Conservation (phyloP, 164 flowering plant genomes). For the Vitis rupestris region DNA sequence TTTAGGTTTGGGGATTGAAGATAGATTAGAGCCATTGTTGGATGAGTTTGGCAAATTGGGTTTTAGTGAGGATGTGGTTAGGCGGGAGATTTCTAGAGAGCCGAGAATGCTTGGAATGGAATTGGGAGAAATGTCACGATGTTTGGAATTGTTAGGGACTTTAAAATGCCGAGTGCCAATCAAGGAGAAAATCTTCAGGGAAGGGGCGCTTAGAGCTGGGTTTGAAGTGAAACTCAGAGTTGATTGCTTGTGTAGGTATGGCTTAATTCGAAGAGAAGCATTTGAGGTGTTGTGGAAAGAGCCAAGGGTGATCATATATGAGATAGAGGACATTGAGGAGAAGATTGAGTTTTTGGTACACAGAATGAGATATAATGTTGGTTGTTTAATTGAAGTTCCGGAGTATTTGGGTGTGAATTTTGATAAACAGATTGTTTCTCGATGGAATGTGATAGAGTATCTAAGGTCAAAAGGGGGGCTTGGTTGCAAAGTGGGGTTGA, state of each 20-base stretch:
- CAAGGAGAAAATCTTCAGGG: constrained; percentile 46
- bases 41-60: constrained; percentile 61
- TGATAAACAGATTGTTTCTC: constrained; percentile 81
- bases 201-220: constrained; percentile 62
- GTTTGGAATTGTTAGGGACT: constrained; percentile 45
- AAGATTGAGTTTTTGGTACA: constrained; percentile 66
- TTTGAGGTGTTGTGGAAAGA: constrained; percentile 71
- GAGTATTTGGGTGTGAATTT: constrained; percentile 83
- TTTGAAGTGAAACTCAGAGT: constrained; percentile 69
- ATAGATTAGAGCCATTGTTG: constrained; percentile 56
- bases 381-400: constrained; percentile 65
- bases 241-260: constrained; percentile 72
- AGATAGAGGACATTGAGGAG: constrained; percentile 55
- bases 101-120: constrained; percentile 68
- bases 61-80: constrained; percentile 35
- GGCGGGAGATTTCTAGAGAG: constrained; percentile 46
- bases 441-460: constrained; percentile 71
- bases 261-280: constrained; percentile 76
- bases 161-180: constrained; percentile 64
- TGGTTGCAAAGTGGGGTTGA: constrained; percentile 65
- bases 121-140: constrained; percentile 72
- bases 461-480: constrained; percentile 70
- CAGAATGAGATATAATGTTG: constrained; percentile 38
- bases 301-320: constrained; percentile 62
- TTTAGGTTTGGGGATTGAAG: constrained; percentile 51